Conservation (phyloP, 2,329 filamentous ascomycete genomes). For the Scopulariopsis brevicaulis region DNA sequence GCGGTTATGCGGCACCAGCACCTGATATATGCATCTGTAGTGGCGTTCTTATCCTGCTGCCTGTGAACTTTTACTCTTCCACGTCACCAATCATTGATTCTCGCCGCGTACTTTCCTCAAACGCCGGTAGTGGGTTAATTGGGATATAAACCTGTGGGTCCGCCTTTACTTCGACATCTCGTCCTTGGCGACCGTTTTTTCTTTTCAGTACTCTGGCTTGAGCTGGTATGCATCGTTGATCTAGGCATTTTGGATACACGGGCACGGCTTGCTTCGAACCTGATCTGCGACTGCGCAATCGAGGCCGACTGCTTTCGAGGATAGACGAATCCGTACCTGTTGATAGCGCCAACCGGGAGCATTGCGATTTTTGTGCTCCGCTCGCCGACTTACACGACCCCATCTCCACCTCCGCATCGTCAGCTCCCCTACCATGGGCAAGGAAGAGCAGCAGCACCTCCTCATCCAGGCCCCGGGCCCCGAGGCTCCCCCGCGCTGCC, state of each 20-base stretch:
- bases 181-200: too few relatives aligned
- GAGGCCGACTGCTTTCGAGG: too few relatives aligned
- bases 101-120: too few relatives aligned
- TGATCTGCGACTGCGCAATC: too few relatives aligned
- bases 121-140: too few relatives aligned
- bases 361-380: neutral
- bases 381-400: neutral
- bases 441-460: neutral
- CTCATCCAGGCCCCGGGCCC: neutral
- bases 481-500: neutral
- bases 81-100: neutral
- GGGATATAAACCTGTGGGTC: too few relatives aligned
- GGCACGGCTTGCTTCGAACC: too few relatives aligned
- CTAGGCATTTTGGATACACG: too few relatives aligned
- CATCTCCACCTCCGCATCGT: neutral
- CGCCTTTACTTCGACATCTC: too few relatives aligned
- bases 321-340: neutral
- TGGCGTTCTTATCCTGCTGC: neutral
- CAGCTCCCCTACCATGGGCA: neutral
- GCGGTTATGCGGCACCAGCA: neutral
- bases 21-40: neutral
- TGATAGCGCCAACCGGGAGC: neutral
- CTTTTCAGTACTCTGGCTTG: too few relatives aligned
- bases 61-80: neutral
- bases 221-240: too few relatives aligned